A percentile compares a stretch with the other conserved stretches of the same genome.
phyloP scores from a whole-genome alignment of 805 yeast genomes.

The Cyberlindnera euphorbiiphila region DNA sequence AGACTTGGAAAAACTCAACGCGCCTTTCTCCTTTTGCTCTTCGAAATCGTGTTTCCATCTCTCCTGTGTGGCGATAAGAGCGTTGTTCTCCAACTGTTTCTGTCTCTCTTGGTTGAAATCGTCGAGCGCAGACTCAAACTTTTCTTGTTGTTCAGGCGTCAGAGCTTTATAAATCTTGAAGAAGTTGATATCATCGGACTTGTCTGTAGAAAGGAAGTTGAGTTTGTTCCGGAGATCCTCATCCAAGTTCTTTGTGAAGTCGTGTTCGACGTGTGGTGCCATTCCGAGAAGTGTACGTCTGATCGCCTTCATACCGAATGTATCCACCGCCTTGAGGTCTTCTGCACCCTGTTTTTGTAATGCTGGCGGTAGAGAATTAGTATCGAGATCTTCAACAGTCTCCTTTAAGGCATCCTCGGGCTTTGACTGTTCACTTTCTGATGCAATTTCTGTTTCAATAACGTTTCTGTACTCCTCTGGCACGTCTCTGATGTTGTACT shows the following conservation, averaged over 20 bases:
- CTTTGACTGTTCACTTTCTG: neutral
- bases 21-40: conserved; percentile 56
- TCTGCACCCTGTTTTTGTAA: conserved; percentile 50
- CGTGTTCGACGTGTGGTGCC: conserved; percentile 28
- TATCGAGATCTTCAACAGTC: conserved; percentile 4
- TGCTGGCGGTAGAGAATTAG: conserved; percentile 32
- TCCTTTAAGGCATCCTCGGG: neutral
- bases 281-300: conserved; percentile 67
- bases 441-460: conserved; percentile 13
- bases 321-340: conserved; percentile 60
- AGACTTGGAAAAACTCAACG: conserved; percentile 46
- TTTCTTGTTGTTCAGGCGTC: conserved; percentile 42
- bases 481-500: conserved; percentile 21
- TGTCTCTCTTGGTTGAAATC: conserved; percentile 74
- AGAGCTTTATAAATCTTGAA: conserved; percentile 60
- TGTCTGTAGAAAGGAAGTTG: conserved; percentile 30
- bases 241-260: conserved; percentile 31
- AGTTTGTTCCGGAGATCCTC: conserved; percentile 33
- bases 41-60: conserved; percentile 87
- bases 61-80: conserved; percentile 79
- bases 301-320: conserved; percentile 74
- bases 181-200: conserved; percentile 45
- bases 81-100: conserved; percentile 66
- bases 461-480: conserved; percentile 35
- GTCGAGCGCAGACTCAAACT: conserved; percentile 67